These are phyloP conservation scores for Melanogaster broomeanus DNA, from an alignment of 768 basidiomycete species.

Conservation along the genomic window DNA sequence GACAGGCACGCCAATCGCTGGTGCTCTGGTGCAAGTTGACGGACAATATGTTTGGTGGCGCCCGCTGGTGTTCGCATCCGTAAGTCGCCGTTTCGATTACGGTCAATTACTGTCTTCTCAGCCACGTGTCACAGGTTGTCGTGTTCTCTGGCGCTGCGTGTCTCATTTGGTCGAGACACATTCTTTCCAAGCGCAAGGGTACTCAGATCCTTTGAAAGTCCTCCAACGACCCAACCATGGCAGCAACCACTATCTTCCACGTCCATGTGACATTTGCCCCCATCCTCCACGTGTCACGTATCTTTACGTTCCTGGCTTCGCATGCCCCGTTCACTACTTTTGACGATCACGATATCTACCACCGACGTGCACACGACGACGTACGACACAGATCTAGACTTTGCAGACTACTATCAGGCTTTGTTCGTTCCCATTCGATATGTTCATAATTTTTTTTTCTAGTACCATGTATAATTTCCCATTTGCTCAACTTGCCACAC, in stretches of 20 bases:
- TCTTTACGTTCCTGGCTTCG: neutral
- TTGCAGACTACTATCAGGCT: neutral
- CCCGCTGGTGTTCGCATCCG: slow-evolving; percentile 47
- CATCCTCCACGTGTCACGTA: too few species aligned
- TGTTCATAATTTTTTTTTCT: neutral
- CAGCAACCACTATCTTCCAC: neutral
- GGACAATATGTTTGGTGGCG: slow-evolving; percentile 39
- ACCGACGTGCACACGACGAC: neutral
- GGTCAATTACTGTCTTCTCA: neutral
- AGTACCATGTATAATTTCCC: neutral
- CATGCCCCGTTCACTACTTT: neutral
- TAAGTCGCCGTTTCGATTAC: slow-evolving; percentile 19
- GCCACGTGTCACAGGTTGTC: slow-evolving; percentile 8
- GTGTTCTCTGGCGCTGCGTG: slow-evolving; percentile 10
- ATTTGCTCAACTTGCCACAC: too few species aligned
- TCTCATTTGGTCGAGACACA: slow-evolving; percentile 4
- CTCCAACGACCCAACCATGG: too few species aligned
- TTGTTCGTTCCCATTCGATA: neutral
- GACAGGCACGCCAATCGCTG: slow-evolving; percentile 54
- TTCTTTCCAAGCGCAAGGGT: slow-evolving; percentile 8
- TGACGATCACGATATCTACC: too few species aligned
- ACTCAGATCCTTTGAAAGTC: slow-evolving; percentile 5
- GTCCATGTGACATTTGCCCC: neutral
- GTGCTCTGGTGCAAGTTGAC: slow-evolving; percentile 44
- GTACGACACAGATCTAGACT: neutral